Conservation (phyloP, 495 filamentous ascomycete species). For the Xylaria flabelliformis region DNA sequence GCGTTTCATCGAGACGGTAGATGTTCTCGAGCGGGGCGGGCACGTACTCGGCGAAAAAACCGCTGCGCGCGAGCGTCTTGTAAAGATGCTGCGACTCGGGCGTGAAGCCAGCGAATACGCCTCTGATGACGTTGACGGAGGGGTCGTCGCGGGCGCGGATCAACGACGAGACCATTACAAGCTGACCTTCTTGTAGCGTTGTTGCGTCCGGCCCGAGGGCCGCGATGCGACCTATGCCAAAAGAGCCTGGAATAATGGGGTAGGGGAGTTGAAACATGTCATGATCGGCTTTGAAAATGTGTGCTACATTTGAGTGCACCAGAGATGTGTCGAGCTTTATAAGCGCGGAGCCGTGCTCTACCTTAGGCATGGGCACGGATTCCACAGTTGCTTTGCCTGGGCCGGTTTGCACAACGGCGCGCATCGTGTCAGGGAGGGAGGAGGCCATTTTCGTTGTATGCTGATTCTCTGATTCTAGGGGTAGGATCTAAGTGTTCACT, state of each 20-base stretch:
- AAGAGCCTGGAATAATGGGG: slow-evolving; percentile 18
- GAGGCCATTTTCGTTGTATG: slow-evolving; percentile 13
- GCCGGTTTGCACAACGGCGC: slow-evolving; percentile 17
- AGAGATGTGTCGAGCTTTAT: neutral
- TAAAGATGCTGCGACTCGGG: slow-evolving; percentile 31
- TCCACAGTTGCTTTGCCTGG: slow-evolving; percentile 16
- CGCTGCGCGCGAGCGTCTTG: slow-evolving; percentile 30
- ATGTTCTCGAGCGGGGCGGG: slow-evolving; percentile 58
- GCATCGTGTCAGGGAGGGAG: slow-evolving; percentile 23
- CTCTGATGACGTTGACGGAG: slow-evolving; percentile 41
- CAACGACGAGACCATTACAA: slow-evolving; percentile 54
- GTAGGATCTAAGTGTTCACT: neutral
- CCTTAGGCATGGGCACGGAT: slow-evolving; percentile 12
- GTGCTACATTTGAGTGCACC: slow-evolving; percentile 12
- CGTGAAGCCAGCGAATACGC: slow-evolving; percentile 39
- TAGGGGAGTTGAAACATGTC: slow-evolving; percentile 3
- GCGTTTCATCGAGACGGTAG: slow-evolving; percentile 48
- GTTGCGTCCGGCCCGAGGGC: slow-evolving; percentile 54
- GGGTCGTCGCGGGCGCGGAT: slow-evolving; percentile 55
- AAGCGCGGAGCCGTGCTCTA: slow-evolving; percentile 3
- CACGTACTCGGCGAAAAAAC: slow-evolving; percentile 55
- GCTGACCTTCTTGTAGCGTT: slow-evolving; percentile 45
- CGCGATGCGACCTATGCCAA: slow-evolving; percentile 53
- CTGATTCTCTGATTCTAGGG: neutral
- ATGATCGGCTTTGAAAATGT: neutral